Conservation (phyloP, 495 filamentous ascomycete genomes). For the Hypoxylon perforatum region DNA sequence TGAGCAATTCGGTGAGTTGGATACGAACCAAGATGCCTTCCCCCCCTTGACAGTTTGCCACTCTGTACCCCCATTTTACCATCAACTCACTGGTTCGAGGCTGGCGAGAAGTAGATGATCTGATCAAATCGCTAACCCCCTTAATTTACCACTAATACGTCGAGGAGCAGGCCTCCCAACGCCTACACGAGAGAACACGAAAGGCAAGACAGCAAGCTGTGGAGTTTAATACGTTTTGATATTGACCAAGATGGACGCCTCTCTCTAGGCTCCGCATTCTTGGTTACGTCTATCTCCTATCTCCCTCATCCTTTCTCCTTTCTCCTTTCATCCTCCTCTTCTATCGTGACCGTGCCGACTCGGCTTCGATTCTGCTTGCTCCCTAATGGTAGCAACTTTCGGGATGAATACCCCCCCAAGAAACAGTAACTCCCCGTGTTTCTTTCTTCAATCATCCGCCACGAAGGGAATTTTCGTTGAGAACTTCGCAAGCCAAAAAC, state of each 20-base stretch:
- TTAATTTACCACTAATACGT: not conserved
- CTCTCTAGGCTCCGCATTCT: slow-evolving; percentile 21
- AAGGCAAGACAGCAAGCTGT: not conserved
- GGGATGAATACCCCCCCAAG: slow-evolving; percentile 14
- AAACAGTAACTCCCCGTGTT: slow-evolving; percentile 12
- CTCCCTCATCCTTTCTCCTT: no score
- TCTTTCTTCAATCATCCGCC: slow-evolving; percentile 20
- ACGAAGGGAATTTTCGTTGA: slow-evolving; percentile 4
- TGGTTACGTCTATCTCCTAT: slow-evolving; percentile 1
- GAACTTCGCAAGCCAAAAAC: slow-evolving; percentile 8
- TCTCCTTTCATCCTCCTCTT: not conserved
- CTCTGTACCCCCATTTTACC: not conserved
- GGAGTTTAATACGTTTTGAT: slow-evolving; percentile 35
- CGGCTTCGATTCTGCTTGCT: slow-evolving; percentile 1
- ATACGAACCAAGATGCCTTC: no score
- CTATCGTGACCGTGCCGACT: slow-evolving; percentile 20
- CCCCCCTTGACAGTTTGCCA: no score
- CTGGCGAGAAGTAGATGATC: not conserved
- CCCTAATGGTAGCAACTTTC: slow-evolving; percentile 8
- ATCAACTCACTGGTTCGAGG: slow-evolving; percentile 11
- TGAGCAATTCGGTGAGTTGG: no score
- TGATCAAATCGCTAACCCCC: not conserved
- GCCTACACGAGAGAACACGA: not conserved
- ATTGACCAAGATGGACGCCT: slow-evolving; percentile 26
- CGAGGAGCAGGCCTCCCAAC: not conserved